Conservation (phyloP, 179 eudicot species). For the Spinacia oleracea region DNA sequence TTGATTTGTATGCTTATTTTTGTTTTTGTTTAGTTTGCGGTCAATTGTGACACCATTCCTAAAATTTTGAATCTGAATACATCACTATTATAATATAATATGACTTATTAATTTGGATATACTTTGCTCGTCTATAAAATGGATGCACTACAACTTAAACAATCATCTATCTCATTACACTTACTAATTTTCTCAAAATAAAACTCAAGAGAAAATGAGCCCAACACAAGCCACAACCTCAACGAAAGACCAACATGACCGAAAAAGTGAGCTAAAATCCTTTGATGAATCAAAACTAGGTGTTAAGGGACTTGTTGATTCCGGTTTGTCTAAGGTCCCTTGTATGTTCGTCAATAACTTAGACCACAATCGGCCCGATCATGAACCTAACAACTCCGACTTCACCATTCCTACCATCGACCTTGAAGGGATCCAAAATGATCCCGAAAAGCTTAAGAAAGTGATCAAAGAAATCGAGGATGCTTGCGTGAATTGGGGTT, state of each 20-base stretch:
- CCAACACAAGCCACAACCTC: background rate
- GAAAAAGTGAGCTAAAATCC: constrained; percentile 32
- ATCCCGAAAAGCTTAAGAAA: constrained; percentile 21
- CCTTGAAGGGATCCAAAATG: constrained; percentile 18
- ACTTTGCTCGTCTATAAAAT: no score
- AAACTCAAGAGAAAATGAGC: background rate
- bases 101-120: no score
- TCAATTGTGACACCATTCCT: no score
- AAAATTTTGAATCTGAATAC: no score
- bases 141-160: no score
- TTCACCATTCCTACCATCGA: constrained; percentile 40
- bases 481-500: constrained; percentile 43
- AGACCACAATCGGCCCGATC: constrained; percentile 10
- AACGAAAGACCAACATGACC: background rate
- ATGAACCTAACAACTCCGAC: background rate
- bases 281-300: constrained; percentile 62
- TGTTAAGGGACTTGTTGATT: constrained; percentile 59
- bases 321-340: constrained; percentile 42
- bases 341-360: constrained; percentile 39
- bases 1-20: no score
- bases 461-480: constrained; percentile 24
- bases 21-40: no score
- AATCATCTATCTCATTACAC: no score
- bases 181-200: background rate
- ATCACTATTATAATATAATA: no score